Evolutionary conservation across 257 asterid species (phyloP).

Genomic region (Eustoma russellianum): DNA sequence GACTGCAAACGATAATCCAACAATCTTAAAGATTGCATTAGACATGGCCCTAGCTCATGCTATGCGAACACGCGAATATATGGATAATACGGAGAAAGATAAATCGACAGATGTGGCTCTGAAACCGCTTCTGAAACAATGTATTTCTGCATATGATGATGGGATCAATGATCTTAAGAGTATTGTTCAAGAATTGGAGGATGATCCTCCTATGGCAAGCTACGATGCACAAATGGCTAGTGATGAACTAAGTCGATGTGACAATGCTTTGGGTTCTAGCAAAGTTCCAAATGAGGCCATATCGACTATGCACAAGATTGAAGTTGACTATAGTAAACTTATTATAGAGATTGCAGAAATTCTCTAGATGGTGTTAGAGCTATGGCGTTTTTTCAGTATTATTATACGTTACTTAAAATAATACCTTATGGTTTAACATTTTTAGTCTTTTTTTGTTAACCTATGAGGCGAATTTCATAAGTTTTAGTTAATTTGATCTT

Average conservation of each 20-base stretch:
- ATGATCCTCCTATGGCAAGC: slow-evolving; percentile 1
- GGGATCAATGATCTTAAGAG: neutral
- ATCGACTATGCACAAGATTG: neutral
- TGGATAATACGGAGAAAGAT: neutral
- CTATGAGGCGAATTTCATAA: too few relatives aligned
- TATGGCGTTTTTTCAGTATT: too few relatives aligned
- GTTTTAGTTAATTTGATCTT: too few relatives aligned
- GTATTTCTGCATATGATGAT: slow-evolving; percentile 2
- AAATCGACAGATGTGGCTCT: neutral
- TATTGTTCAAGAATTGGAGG: neutral
- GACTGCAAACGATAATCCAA: neutral
- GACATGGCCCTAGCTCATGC: neutral
- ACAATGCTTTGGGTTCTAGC: neutral
- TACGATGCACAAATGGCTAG: slow-evolving; percentile 1
- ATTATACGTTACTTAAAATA: too few relatives aligned
- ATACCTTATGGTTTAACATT: too few relatives aligned
- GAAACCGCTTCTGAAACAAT: neutral
- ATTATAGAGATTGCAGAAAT: neutral
- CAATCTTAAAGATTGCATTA: neutral
- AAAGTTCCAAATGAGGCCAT: neutral
- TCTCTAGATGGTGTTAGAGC: neutral
- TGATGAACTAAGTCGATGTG: neutral
- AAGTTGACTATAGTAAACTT: neutral
- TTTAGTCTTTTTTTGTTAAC: too few relatives aligned
- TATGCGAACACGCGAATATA: neutral